Evolutionary conservation across 371 early-diverging fungal species (phyloP), one percentile per base, ranked within the genome.

Genomic region (Mucor irregularis): DNA sequence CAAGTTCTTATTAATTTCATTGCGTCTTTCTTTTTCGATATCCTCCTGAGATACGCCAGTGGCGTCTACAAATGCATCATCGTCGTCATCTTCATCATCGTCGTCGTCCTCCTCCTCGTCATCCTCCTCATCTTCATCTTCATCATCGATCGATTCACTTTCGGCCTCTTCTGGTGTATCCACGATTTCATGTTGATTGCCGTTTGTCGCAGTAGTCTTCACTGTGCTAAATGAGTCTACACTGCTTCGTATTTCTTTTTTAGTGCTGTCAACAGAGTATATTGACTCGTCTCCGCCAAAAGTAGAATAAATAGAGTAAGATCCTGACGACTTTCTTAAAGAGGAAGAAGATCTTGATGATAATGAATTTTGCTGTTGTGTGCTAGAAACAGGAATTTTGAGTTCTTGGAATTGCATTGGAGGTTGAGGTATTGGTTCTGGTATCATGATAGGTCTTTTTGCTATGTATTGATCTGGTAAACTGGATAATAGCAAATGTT

Each of bases 61-160:
- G 9, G 56, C 61, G 56, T 66, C 69, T 7, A 60, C 42, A 56
- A 67, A 51, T 14, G 38, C 49, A n/a, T 68, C 68, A 19, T 61
- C 62, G 11, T 68, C 55, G 22, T 63, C 54, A 6, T 64, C 58
- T 3, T 58, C 61, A 3, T 46, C 50, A 9, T 46, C 43, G 1
- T 21, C 14, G 13, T 40, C 33, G 13, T 57, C 44, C 9, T 59
- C 42, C 48, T 59, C 35, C 2, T 47, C 48, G 16, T 61, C 64
- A 19, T 61, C 62, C 5, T 65, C 56, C n/a, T 62, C 58, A 3
- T 62, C 51, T 1, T 50, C 57, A 0, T 48, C 44, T 10, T 49
- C 24, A 0, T 45, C 7, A 1, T 39, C 42, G 8, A n/a, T n/a
- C n/a, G n/a, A n/a, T n/a, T n/a, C n/a, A n/a, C n/a, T n/a, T n/a